phyloP scores from a whole-genome alignment of 805 yeast genomes.

The Blastobotrys chiropterorum region DNA sequence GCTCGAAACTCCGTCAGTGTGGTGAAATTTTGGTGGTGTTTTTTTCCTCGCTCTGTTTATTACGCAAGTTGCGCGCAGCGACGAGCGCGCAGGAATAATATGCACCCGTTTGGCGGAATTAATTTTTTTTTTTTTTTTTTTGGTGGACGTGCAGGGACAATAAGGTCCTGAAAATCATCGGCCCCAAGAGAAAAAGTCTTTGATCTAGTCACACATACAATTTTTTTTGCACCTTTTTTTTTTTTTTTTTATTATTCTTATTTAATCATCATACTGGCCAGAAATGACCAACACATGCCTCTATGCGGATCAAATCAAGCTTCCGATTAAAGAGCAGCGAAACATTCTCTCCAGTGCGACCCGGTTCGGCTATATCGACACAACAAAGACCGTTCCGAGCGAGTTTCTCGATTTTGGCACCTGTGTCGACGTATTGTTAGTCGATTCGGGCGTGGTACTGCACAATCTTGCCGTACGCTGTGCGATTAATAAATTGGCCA shows the following conservation, averaged over 20 bases:
- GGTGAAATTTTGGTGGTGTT: background rate
- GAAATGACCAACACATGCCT: background rate
- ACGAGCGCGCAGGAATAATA: too few relatives aligned
- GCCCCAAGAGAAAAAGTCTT: too few relatives aligned
- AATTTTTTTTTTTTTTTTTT: too few relatives aligned
- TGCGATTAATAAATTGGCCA: constrained; percentile 14
- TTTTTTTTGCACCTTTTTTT: too few relatives aligned
- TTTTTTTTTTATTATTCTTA: too few relatives aligned
- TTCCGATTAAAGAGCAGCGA: constrained; percentile 3
- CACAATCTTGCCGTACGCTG: constrained; percentile 18
- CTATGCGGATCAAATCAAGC: constrained; percentile 7
- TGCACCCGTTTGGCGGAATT: too few relatives aligned
- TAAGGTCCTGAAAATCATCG: background rate
- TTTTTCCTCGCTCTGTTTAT: too few relatives aligned
- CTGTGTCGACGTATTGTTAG: constrained; percentile 8
- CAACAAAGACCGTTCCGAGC: constrained; percentile 17
- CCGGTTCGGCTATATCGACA: constrained; percentile 1
- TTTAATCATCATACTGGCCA: too few relatives aligned
- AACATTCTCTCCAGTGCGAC: background rate
- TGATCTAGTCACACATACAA: too few relatives aligned
- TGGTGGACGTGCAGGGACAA: too few relatives aligned
- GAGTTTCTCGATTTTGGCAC: constrained; percentile 18
- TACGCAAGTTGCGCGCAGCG: too few relatives aligned
- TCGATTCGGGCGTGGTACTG: constrained; percentile 16
- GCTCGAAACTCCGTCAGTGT: background rate